Base-by-base conservation (phyloP, 352 stramenopile species). In the Salisapilia sapeloensis region DNA sequence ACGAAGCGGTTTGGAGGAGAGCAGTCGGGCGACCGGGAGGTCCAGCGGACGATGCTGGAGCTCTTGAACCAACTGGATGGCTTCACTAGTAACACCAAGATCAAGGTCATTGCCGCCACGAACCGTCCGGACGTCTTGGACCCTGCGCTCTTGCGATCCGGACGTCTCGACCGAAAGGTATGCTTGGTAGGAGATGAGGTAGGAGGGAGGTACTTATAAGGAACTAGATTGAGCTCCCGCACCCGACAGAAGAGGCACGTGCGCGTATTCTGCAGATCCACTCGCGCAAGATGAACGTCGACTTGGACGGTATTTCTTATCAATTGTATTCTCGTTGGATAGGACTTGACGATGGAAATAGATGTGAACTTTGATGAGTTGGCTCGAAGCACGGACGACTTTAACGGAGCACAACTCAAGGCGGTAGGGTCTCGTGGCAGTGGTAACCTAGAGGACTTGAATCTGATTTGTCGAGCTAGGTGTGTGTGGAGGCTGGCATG, bases 401-500 rank as follows among this genome's bases (percentile, higher is more conserved):
- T 99, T 41, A 98, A 98, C 61, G 95, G 94, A 19, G 95, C 95
- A 16, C 92, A 98, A 54, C 51, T 98, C 14, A 98, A 98, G 60
- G 95, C 95, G 26, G 91, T 81, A 56, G 14, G 61, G 48, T 23
- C 32, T 24, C 43, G 22, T 20, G n/a, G 21, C 11, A 40, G n/a
- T 34, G 20, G 18, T 3, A 0, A 16, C 5, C 11, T 13, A 9
- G 26, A 13, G 33, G 7, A 10, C 9, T 2, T 20, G 33, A 12
- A 15, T 24, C 19, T 16, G 26, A 17, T 20, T 14, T 34, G 12
- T 25, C 36, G 24, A 53, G 34, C 23, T 30, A 69, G 56, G 56
- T 99, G n/a, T 98, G 92, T 45, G 93, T 99, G 15, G 95, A 99
- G 56, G 93, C 94, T 22, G 95, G 95, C 40, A 99, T 99, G 93